Base-by-base conservation (phyloP, 2,329 filamentous ascomycete species). In the Ophiostoma australiae region DNA sequence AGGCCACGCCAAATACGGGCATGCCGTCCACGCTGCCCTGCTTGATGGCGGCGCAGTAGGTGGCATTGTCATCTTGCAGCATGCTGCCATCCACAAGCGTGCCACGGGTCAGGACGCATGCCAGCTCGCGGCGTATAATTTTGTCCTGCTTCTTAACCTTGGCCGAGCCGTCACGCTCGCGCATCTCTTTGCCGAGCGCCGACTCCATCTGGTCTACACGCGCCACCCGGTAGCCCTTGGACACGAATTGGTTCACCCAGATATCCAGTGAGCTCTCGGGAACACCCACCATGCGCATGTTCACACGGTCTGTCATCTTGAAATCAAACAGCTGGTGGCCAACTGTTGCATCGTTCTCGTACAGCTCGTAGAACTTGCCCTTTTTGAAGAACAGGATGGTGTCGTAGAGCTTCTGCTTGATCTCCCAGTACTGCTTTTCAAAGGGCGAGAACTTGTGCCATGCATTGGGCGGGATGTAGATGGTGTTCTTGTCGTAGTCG, bases 371-470 rank as follows among this genome's bases (percentile, higher is more conserved):
- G 80, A 99, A 99, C 77, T 99, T 99, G 77, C 95, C 95, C 84
- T 99, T 99, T 81, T 98, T 99, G 89, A 99, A 99, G 81, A 99
- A 99, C 20, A 99, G 94, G 66, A 99, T 90, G 0, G 94, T 97
- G 75, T 97, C 93, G 91, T 92, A 98, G 75, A 96, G 92, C 76
- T 97, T 97, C 79, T 94, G 91, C 82, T 99, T 99, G 80, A 99
- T 98, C 77, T 97, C 93, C 95, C 95, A 99, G 79, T 99, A 99
- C 78, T 99, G 95, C 79, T 93, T 96, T 80, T 99, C 95, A 74
- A 99, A 99, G 0, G 94, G 87, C 0, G 94, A 96, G 78, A 99
- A 97, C 35, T 91, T 90, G 39, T 82, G 81, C 89, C 90, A 97
- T 0, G 93, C 92, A 44, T 84, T 78, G 0, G 92, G 91, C 0